Base-by-base conservation (phyloP, 2,329 filamentous ascomycete species). In the Pseudopithomyces chartarum region DNA sequence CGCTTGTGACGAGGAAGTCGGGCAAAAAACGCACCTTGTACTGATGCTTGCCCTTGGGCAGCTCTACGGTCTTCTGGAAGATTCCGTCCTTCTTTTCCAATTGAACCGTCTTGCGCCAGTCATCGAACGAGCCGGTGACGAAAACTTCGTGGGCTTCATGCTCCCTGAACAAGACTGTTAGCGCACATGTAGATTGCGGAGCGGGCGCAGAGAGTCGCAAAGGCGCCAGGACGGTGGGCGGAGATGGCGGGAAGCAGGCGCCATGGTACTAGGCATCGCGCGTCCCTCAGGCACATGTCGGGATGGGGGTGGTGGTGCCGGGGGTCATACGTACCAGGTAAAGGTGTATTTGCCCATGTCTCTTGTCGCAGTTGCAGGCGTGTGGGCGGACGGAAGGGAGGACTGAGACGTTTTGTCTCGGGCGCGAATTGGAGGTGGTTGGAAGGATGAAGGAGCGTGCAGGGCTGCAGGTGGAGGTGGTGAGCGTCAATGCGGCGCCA, bases 101-200 rank as follows among this genome's bases (percentile, higher is more conserved):
- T 81, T 90, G 86, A 76, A 94, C 86, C 55, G 87, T 92, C 83
- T 95, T 94, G 65, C 85, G 84, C 95, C 95, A 99, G 80, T 91
- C 85, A 79, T 98, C 94, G 75, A 98, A 98, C 61, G 91, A 94
- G 74, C 95, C 95, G 39, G 94, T 98, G 68, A 98, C 95, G 78
- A 90, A 94, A 76, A 98, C 94, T 74, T 96, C 90, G 66, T 88
- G 84, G 74, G 90, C 93, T 68, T 87, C 82, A 76, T 95, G 88
- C 73, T 89, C 87, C 94, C 94, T 97, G 60, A 46, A 53, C 19
- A 26, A 42, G 32, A n/a, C n/a, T n/a, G 38, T 51, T 17, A 51
- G 48, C 23, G 38, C 38, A 42, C 6, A 23, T 19, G 13, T 10
- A 15, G 2, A n/a, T 6, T n/a, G 4, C 11, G 20, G 17, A 15